Percentiles rank a stretch among this genome's conserved stretches.
phyloP scores from a whole-genome alignment of 495 filamentous ascomycete species.

The Penicillium manginii region DNA sequence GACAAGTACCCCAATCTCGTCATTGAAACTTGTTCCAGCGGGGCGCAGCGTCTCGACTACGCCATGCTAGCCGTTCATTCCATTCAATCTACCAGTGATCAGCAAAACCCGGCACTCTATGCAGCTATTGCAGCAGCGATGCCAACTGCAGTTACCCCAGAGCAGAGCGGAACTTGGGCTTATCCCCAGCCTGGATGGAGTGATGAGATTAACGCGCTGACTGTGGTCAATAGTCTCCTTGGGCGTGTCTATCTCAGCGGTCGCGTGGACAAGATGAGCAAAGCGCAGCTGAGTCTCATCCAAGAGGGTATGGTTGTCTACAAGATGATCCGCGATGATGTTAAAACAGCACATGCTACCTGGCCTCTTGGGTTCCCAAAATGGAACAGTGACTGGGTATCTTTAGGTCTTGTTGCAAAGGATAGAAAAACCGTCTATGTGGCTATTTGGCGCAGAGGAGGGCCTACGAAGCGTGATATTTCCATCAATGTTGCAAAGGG shows the following conservation, averaged over 20 bases:
- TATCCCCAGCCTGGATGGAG: slow-evolving; percentile 24
- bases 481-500: neutral
- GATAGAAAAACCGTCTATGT: too few relatives aligned
- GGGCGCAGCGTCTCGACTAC: neutral
- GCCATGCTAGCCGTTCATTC: neutral
- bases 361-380: too few relatives aligned
- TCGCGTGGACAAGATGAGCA: slow-evolving; percentile 15
- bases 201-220: slow-evolving; percentile 20
- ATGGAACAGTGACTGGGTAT: too few relatives aligned
- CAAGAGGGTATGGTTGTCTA: neutral
- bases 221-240: slow-evolving; percentile 27
- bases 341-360: neutral
- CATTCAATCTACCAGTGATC: neutral
- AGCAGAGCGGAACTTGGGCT: slow-evolving; percentile 29
- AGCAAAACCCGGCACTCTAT: slow-evolving; percentile 8
- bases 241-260: slow-evolving; percentile 31
- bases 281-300: neutral
- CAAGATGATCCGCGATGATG: neutral
- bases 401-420: too few relatives aligned
- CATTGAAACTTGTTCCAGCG: neutral
- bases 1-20: neutral
- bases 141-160: slow-evolving; percentile 28
- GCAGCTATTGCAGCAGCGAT: slow-evolving; percentile 28
- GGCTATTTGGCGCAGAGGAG: too few relatives aligned
- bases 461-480: too few relatives aligned